Base-by-base conservation (phyloP, 805 yeast genomes). In the Candida yuanshanica region DNA sequence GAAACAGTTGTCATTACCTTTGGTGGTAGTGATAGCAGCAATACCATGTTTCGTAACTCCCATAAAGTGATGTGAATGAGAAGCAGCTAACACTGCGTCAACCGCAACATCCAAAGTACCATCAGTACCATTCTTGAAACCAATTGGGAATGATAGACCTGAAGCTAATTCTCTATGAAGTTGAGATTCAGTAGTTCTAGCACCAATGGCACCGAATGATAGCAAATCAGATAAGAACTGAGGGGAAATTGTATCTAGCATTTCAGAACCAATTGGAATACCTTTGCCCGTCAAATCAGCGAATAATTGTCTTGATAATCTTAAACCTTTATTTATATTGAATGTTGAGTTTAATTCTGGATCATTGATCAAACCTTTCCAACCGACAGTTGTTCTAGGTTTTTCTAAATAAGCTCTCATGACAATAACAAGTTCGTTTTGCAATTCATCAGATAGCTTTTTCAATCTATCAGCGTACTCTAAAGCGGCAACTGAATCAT, bases 391-490 rank as follows among this genome's bases (percentile, higher is more conserved):
- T 49, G 99, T 91, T 73, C 99, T 83, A 58, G 99, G 99, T 68
- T 91, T 91, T 69, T 91, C 99, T 53, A 91, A 74, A 75, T 91
- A 91, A 7, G 98, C 98, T 71, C 99, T 83, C 99, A 91, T 91
- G 49, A 91, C 77, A 44, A 91, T 76, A 42, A 81, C 83, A 42
- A 91, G 72, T 51, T 91, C 98, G 41, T 72, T 77, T 47, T 79
- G 64, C 48, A 86, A 74, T 63, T 85, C 86, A 27, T 79, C 83
- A 27, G 88, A 70, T 42, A 87, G 68, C 45, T 68, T 68, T 62
- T 77, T 76, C 52, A 91, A 73, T 50, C 82, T 74, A 29, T 64
- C 64, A 46, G 91, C 95, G 66, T 93, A 91, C 25, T 88, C 98
- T 58, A 85, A 68, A 26, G 98, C 98, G 37, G 93, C 84, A 33